Conservation (phyloP, 2,329 filamentous ascomycete species). For the Ophioceras dolichostomum region DNA sequence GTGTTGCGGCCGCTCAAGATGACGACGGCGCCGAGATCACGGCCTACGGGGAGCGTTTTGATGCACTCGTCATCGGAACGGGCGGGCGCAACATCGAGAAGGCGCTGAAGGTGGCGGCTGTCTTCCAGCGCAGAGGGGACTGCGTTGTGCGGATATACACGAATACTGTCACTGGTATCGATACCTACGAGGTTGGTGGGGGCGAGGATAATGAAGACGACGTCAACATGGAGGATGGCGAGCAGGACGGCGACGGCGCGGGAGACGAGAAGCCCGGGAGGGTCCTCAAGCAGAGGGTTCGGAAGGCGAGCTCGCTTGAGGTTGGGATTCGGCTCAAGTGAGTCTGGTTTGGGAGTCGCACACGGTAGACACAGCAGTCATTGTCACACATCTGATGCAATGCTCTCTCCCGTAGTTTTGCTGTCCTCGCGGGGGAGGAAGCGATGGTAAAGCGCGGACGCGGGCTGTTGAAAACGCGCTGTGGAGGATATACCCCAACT, state of each 20-base stretch:
- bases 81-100: slow-evolving; percentile 3
- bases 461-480: too few relatives aligned
- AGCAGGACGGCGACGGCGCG: neutral
- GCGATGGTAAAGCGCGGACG: too few relatives aligned
- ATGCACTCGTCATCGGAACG: slow-evolving; percentile 1
- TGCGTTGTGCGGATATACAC: slow-evolving; percentile 3
- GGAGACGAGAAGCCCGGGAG: neutral
- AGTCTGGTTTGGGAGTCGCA: too few relatives aligned
- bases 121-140: slow-evolving; percentile 3
- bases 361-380: too few relatives aligned
- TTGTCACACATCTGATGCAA: too few relatives aligned
- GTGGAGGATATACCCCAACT: too few relatives aligned
- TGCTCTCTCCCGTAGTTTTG: too few relatives aligned
- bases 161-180: slow-evolving; percentile 1
- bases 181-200: slow-evolving; percentile 5
- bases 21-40: slow-evolving; percentile 10
- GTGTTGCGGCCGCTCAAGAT: slow-evolving; percentile 39
- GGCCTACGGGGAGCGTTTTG: slow-evolving; percentile 4
- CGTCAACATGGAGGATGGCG: neutral
- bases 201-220: slow-evolving; percentile 15
- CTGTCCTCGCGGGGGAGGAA: too few relatives aligned
- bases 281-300: slow-evolving; percentile 16
- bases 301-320: slow-evolving; percentile 39
- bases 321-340: slow-evolving; percentile 33
- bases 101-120: slow-evolving; percentile 1